phyloP scores from a whole-genome alignment of 805 yeast species.

The Cyberlindnera amylophila region DNA sequence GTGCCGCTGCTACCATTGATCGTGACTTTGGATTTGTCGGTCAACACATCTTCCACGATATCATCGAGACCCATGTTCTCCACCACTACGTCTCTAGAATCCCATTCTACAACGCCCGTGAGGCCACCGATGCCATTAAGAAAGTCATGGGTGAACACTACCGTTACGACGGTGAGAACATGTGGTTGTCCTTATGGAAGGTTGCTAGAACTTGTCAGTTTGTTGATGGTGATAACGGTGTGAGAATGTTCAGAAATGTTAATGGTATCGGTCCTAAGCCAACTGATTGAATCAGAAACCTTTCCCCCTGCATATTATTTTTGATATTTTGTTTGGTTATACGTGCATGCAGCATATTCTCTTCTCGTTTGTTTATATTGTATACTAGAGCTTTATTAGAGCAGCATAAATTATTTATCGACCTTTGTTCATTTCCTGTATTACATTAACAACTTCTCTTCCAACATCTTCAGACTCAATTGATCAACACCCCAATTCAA shows the following conservation, averaged over 20 bases:
- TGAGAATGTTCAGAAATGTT: slow-evolving; percentile 69
- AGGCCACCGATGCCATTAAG: slow-evolving; percentile 72
- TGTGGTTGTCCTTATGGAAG: slow-evolving; percentile 67
- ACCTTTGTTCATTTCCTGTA: too few relatives aligned
- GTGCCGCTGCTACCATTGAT: slow-evolving; percentile 88
- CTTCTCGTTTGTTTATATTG: too few relatives aligned
- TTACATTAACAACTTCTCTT: too few relatives aligned
- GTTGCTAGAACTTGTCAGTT: slow-evolving; percentile 64
- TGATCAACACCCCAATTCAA: too few relatives aligned
- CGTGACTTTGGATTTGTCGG: slow-evolving; percentile 82
- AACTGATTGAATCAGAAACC: not conserved
- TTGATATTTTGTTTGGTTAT: too few relatives aligned
- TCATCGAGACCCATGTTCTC: slow-evolving; percentile 85
- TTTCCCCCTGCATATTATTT: too few relatives aligned
- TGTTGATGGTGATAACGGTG: slow-evolving; percentile 69
- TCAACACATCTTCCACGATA: slow-evolving; percentile 76
- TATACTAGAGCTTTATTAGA: too few relatives aligned
- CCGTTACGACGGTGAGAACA: slow-evolving; percentile 60
- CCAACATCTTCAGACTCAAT: too few relatives aligned
- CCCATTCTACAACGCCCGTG: slow-evolving; percentile 85
- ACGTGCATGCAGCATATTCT: too few relatives aligned
- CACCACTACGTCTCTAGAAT: slow-evolving; percentile 83
- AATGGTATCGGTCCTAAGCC: slow-evolving; percentile 51
- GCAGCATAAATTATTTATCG: too few relatives aligned
- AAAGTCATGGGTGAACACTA: slow-evolving; percentile 85